These are phyloP conservation scores for Didymella keratinophila DNA, from an alignment of 2,329 filamentous ascomycete species.

Conservation along the genomic window DNA sequence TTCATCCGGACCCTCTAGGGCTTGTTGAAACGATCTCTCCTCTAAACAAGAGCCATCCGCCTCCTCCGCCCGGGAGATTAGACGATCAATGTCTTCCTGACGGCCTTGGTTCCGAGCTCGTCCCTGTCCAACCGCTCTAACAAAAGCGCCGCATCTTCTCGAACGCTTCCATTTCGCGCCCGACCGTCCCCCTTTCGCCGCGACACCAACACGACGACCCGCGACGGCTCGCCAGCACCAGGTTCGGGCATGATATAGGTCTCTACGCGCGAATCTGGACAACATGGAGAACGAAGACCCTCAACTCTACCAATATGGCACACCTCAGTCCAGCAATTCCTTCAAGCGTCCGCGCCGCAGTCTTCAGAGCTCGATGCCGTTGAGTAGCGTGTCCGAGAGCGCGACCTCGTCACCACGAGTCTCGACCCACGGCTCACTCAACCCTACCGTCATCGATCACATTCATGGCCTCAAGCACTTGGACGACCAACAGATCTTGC, in stretches of 20 bases:
- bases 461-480: conserved; percentile 52
- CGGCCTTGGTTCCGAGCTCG: conserved; percentile 46
- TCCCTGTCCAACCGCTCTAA: conserved; percentile 39
- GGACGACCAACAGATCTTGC: conserved; percentile 50
- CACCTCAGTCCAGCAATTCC: conserved; percentile 46
- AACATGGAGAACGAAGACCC: conserved; percentile 51
- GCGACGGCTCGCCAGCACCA: conserved; percentile 42
- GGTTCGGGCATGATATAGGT: conserved; percentile 49
- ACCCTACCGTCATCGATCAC: conserved; percentile 50
- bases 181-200: conserved; percentile 38
- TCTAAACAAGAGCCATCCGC: conserved; percentile 51
- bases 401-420: conserved; percentile 48
- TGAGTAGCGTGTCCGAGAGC: conserved; percentile 49
- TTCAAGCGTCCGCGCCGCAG: conserved; percentile 51
- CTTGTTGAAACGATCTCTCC: conserved; percentile 45
- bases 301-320: conserved; percentile 48
- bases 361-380: conserved; percentile 47
- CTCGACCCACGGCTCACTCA: conserved; percentile 44
- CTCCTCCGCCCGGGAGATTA: conserved; percentile 50
- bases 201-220: conserved; percentile 36
- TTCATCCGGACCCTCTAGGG: conserved; percentile 36
- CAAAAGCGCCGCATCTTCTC: conserved; percentile 48
- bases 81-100: conserved; percentile 52
- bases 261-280: conserved; percentile 39
- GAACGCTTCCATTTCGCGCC: conserved; percentile 43